These are phyloP conservation scores for Triglochin maritima DNA, from an alignment of 106 monocot genomes.

Conservation along the genomic window DNA sequence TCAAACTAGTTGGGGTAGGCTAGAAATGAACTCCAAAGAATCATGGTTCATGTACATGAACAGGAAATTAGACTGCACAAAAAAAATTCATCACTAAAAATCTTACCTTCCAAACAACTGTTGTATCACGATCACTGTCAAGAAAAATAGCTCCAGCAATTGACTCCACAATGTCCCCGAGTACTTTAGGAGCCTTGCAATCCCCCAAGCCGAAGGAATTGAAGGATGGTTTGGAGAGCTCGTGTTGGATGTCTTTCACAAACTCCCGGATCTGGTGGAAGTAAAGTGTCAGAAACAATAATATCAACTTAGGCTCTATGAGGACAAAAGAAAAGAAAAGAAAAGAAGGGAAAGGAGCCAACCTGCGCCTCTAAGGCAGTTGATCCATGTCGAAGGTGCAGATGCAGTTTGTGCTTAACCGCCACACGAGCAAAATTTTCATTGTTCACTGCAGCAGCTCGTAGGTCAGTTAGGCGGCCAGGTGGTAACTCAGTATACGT, in stretches of 20 bases:
- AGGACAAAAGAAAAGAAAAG: neutral
- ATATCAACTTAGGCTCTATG: neutral
- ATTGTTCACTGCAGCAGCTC: slow-evolving; percentile 98
- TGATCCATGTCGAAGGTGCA: slow-evolving; percentile 91
- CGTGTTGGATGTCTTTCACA: slow-evolving; percentile 85
- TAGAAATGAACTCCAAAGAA: neutral
- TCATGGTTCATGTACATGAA: too few species aligned
- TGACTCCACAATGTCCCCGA: slow-evolving; percentile 95
- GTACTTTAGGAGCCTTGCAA: slow-evolving; percentile 97
- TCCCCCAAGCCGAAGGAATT: slow-evolving; percentile 97
- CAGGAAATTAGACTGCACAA: too few species aligned
- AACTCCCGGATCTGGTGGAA: slow-evolving; percentile 73
- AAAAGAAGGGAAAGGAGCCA: neutral
- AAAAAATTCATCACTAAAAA: neutral
- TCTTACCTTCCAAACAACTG: slow-evolving; percentile 69
- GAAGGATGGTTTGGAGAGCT: slow-evolving; percentile 68
- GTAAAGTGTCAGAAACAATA: neutral
- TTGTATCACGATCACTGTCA: slow-evolving; percentile 59
- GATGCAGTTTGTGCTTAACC: slow-evolving; percentile 81
- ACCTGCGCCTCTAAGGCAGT: slow-evolving; percentile 93
- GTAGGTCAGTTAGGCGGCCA: slow-evolving; percentile 78
- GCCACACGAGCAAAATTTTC: slow-evolving; percentile 98
- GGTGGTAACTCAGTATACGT: slow-evolving; percentile 85
- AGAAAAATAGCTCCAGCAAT: slow-evolving; percentile 92
- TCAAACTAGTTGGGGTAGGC: neutral